phyloP scores from a whole-genome alignment of 495 filamentous ascomycete genomes.

The Penicillium tannophilum region DNA sequence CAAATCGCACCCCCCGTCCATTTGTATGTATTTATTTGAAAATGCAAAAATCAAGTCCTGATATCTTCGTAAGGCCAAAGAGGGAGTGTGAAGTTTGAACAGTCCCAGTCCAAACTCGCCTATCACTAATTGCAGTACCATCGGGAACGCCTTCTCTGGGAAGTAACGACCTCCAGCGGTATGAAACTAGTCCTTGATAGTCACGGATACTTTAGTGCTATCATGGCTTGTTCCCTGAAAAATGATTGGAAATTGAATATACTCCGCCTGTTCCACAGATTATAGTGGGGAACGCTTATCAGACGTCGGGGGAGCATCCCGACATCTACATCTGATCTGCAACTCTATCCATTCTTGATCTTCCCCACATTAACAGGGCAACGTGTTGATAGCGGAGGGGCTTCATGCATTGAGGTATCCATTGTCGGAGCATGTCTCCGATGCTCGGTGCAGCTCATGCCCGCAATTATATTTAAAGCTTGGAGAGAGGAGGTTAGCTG shows the following conservation, averaged over 20 bases:
- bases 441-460: constrained; percentile 1
- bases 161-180: too few species aligned
- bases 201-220: too few species aligned
- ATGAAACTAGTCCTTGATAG: too few species aligned
- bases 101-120: too few species aligned
- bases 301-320: constrained; percentile 16
- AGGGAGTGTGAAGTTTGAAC: too few species aligned
- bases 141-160: too few species aligned
- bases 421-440: constrained; percentile 11
- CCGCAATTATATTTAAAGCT: neutral
- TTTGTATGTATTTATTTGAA: too few species aligned
- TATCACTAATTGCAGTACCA: too few species aligned
- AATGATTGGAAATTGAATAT: neutral
- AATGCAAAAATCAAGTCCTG: too few species aligned
- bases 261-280: neutral
- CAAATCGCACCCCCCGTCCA: too few species aligned
- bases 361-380: neutral
- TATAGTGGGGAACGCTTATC: constrained; percentile 5
- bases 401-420: neutral
- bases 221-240: too few species aligned
- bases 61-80: too few species aligned
- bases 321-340: constrained; percentile 7
- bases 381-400: neutral
- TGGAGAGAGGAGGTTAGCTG: neutral
- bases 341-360: neutral